A percentile compares a stretch with the other conserved stretches of the same genome.
Conservation (phyloP, 2,329 filamentous ascomycete genomes). For the Trichoderma breve region DNA sequence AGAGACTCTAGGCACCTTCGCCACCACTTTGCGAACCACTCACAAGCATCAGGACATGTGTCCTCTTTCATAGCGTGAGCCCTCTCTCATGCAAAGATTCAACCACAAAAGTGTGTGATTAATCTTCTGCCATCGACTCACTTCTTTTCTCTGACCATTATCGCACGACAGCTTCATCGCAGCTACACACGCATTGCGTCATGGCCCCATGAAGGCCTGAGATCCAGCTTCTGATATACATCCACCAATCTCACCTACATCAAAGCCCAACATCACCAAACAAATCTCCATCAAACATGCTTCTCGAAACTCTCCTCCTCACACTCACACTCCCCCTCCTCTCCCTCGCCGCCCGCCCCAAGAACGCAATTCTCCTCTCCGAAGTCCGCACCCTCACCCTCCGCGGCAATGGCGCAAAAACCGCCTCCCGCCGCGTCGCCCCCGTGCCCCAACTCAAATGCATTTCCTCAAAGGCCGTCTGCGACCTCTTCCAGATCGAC, state of each 20-base stretch:
- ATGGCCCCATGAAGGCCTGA: not conserved
- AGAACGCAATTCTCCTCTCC: conserved; percentile 56
- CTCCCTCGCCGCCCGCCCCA: conserved; percentile 33
- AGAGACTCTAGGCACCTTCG: conserved; percentile 8
- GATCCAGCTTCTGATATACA: not conserved
- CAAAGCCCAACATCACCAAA: not conserved
- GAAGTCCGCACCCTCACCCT: conserved; percentile 76
- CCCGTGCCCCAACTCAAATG: conserved; percentile 79
- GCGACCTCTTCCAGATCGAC: conserved; percentile 70
- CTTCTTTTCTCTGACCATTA: no score
- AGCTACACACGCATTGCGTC: not conserved
- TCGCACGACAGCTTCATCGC: not conserved
- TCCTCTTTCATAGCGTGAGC: conserved; percentile 21
- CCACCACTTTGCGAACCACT: not conserved
- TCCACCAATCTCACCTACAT: not conserved
- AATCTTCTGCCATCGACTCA: no score
- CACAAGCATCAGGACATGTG: conserved; percentile 28
- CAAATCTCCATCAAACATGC: conserved; percentile 28
- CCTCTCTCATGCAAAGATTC: not conserved
- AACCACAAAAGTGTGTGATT: not conserved
- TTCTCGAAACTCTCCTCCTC: conserved; percentile 25
- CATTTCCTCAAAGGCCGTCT: conserved; percentile 62
- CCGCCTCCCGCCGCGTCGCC: conserved; percentile 71
- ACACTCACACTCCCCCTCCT: conserved; percentile 29
- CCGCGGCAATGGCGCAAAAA: conserved; percentile 60